Base-by-base conservation (phyloP, 2,329 filamentous ascomycete genomes). In the Thermothelomyces thermophilus region DNA sequence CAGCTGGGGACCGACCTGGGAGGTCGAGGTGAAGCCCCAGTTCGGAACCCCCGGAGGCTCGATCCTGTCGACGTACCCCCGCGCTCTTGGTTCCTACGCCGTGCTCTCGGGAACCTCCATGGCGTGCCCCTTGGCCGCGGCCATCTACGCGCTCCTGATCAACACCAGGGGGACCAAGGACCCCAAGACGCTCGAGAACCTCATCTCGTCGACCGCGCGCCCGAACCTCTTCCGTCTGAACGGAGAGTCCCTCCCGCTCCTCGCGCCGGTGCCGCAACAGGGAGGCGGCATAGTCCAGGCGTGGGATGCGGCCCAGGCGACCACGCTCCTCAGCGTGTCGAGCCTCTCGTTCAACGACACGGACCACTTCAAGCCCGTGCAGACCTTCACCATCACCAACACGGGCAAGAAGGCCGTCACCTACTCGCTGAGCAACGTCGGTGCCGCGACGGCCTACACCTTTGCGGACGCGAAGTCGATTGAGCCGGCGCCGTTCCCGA, bases 331-430 rank as follows among this genome's bases (percentile, higher is more conserved):
- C 17, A 74, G 73, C 57, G 73, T 71, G 9, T 76, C 76, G n/a
- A 77, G 74, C 62, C 64, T 85, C 13, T 73, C 77, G 3, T 83
- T 84, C 66, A 84, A 84, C 61, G 81, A 85, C 62, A 81, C 79
- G 0, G 76, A 78, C 55, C 62, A 83, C 68, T 74, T 81, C 54
- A 62, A 63, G 40, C 63, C 68, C 10, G 68, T 66, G 2, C 66
- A 73, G 37, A 72, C 73, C 55, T 80, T 84, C 60, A 73, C 69
- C 34, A 70, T 85, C 56, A 70, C 64, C 58, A 85, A 84, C 67
- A 68, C 68, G 5, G 76, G 74, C 40, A 63, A 63, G 14, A 66
- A 69, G 20, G 62, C 68, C 0, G 62, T 80, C 43, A 75, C 73
- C 5, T 82, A 80, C 63, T 67, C 68, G 7, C 65, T 84, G 10